A percentile compares a stretch with the other conserved stretches of the same genome.
Evolutionary conservation across 1,284 basidiomycete species (phyloP).

Genomic region (Pseudozyma sp.): DNA sequence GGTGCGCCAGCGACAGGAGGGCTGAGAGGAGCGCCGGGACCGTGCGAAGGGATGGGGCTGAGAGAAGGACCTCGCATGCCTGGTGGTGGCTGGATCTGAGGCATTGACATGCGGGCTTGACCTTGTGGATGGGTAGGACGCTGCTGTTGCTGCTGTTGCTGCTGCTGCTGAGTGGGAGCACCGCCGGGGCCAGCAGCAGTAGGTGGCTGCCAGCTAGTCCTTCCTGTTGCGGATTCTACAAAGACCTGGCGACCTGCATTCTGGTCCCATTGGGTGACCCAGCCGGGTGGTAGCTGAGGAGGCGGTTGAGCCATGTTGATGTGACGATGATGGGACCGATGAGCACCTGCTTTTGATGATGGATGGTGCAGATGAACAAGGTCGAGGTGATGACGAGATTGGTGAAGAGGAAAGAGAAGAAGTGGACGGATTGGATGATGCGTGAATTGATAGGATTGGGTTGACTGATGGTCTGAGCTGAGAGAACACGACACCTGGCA

Average conservation of each 20-base stretch:
- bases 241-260: slow-evolving; percentile 85
- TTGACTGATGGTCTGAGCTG: slow-evolving; percentile 3
- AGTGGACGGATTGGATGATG: background rate
- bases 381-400: background rate
- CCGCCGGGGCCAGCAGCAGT: slow-evolving; percentile 19
- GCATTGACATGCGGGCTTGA: slow-evolving; percentile 67
- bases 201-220: slow-evolving; percentile 69
- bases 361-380: background rate
- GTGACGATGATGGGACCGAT: slow-evolving; percentile 1
- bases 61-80: slow-evolving; percentile 52
- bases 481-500: slow-evolving; percentile 25
- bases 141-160: slow-evolving; percentile 35
- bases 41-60: slow-evolving; percentile 38
- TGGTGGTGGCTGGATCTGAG: slow-evolving; percentile 59
- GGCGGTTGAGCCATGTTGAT: slow-evolving; percentile 47
- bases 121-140: slow-evolving; percentile 65
- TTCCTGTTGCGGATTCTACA: slow-evolving; percentile 72
- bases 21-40: slow-evolving; percentile 48
- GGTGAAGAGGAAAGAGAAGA: background rate
- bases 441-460: background rate
- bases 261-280: slow-evolving; percentile 89
- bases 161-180: slow-evolving; percentile 25
- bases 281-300: slow-evolving; percentile 80
- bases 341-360: slow-evolving; percentile 1
- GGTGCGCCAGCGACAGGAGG: slow-evolving; percentile 43